Percentiles rank a stretch among this genome's conserved stretches.
phyloP scores from a whole-genome alignment of 352 stramenopile genomes.

The Pythium vanterpoolii region DNA sequence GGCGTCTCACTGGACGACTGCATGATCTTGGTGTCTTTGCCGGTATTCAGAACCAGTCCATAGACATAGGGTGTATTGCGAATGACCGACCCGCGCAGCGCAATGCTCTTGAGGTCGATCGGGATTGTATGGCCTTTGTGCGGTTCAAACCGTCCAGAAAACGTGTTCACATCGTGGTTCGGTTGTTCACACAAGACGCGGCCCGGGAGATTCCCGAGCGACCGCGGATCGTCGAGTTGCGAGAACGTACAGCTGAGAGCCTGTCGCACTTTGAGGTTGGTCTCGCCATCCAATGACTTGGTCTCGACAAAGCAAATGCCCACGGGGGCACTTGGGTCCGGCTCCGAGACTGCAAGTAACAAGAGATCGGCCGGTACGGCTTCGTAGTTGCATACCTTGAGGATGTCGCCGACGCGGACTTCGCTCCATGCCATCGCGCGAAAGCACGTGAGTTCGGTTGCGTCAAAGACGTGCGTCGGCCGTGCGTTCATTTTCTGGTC shows the following conservation, averaged over 20 bases:
- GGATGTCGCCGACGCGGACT: constrained; percentile 73
- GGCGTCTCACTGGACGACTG: constrained; percentile 71
- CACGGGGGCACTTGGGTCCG: constrained; percentile 50
- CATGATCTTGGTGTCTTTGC: constrained; percentile 87
- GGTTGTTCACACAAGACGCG: constrained; percentile 73
- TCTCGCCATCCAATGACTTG: constrained; percentile 85
- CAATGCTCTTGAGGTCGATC: constrained; percentile 85
- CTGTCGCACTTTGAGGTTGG: constrained; percentile 85
- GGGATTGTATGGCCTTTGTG: constrained; percentile 76
- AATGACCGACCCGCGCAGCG: constrained; percentile 76
- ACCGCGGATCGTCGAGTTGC: constrained; percentile 66
- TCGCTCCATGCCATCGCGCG: constrained; percentile 50
- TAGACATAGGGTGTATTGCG: constrained; percentile 80
- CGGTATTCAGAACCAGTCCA: constrained; percentile 80
- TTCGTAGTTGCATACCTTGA: constrained; percentile 88
- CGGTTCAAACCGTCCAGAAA: constrained; percentile 73
- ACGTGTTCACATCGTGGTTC: constrained; percentile 88
- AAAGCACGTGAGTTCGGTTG: constrained; percentile 39
- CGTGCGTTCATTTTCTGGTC: constrained; percentile 84
- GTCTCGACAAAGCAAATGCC: constrained; percentile 88
- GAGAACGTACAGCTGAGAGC: constrained; percentile 81
- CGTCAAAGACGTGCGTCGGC: constrained; percentile 59
- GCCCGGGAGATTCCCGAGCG: constrained; percentile 61
- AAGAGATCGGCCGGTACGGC: constrained; percentile 78
- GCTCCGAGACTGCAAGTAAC: constrained; percentile 68